A percentile compares a stretch with the other conserved stretches of the same genome.
These are phyloP conservation scores for Dinochytrium kinnereticum DNA, from an alignment of 371 early-diverging fungal genomes.

Conservation along the genomic window DNA sequence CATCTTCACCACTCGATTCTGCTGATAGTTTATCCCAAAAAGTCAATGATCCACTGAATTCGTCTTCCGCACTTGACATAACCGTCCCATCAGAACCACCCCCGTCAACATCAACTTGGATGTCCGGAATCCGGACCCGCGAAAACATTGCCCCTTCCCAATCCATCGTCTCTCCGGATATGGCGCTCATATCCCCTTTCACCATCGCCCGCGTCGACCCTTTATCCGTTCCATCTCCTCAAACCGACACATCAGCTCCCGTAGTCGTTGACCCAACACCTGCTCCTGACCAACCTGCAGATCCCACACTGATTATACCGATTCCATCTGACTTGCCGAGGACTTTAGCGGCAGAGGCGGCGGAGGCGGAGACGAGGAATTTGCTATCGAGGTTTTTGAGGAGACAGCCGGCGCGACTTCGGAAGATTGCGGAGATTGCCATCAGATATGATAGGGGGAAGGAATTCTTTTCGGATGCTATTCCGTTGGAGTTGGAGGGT, in stretches of 20 bases:
- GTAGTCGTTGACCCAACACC: background rate
- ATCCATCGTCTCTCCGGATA: background rate
- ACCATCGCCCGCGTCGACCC: background rate
- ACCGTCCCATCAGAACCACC: background rate
- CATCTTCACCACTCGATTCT: no score
- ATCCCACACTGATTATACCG: background rate
- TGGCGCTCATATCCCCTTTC: background rate
- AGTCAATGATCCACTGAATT: no score
- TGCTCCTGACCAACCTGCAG: no score
- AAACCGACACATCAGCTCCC: background rate
- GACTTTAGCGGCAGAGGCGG: background rate
- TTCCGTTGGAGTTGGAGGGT: slow-evolving; percentile 2
- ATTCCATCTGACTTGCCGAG: background rate
- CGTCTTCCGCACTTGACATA: background rate
- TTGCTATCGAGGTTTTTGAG: background rate
- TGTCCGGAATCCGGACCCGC: slow-evolving; percentile 8
- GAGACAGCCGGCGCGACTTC: background rate
- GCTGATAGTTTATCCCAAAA: no score
- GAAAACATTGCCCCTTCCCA: background rate
- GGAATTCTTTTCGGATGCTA: slow-evolving; percentile 11
- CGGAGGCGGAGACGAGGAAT: background rate
- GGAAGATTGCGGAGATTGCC: background rate
- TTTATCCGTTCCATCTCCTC: background rate
- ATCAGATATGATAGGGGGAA: slow-evolving; percentile 9
- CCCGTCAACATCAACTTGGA: background rate